Evolutionary conservation across 139 green algal species (phyloP), one percentile per base, ranked within the genome.

Genomic region (Yamagishiella unicocca): DNA sequence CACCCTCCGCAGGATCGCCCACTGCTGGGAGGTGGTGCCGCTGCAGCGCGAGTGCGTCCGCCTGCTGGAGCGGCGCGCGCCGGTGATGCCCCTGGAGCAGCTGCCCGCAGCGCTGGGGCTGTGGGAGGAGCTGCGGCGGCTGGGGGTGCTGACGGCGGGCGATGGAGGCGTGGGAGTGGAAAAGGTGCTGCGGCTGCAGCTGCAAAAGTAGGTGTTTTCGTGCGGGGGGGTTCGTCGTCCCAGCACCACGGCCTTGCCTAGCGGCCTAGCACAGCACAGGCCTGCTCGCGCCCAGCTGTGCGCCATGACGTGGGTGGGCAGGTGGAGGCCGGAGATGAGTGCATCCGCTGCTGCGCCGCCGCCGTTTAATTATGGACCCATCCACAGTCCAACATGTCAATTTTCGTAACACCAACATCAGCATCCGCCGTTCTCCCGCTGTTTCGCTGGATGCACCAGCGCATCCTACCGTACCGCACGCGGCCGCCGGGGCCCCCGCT

Each of bases 11-110:
- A 84, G 77, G 37, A 25, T 84, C 7, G 77, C 55, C 3, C 77
- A 70, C 38, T 58, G 37, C 55, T 84, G 55, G 55, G 77, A 73
- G 55, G 9, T 84, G 24, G 31, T 27, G 5, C 24, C 38, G 27
- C 77, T 84, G 55, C 55, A 74, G 77, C 77, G 38, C 37, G 77
- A 84, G 55, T n/a, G 42, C 25, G 77, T 73, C 7, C 31, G 33
- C 17, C 35, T 42, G 55, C 27, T 73, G 55, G 35, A 9, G 25
- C 29, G 37, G 2, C 25, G 33, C 31, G 55, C 14, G 4, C 27
- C 55, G 0, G 17, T 1, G 29, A 35, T 73, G 55, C 77, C 55
- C 25, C 55, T 42, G 38, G 17, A 70, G 77, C 77, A 73, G 35
- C 58, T 74, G 58, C 58, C 77, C 25, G 38, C 77, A 9, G 77